Evolutionary conservation across 2,329 filamentous ascomycete species (phyloP), one percentile per base, ranked within the genome.

Genomic region (Talaromyces sp.): DNA sequence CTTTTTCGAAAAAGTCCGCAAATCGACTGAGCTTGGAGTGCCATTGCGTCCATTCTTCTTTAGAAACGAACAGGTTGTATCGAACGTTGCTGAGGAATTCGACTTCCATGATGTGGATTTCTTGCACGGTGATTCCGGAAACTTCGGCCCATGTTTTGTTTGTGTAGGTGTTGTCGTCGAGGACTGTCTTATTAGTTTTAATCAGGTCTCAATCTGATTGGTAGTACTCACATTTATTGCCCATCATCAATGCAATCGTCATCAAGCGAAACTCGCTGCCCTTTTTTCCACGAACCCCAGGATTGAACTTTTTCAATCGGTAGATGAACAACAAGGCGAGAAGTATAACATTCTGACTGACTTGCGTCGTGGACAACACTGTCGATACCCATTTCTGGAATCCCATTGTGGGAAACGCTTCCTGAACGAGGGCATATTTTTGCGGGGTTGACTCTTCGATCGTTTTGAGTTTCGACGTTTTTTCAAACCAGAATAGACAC

Each of bases 141-240:
- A 99, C 95, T 72, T 99, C 95, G 2, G 94, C 95, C 95, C 95
- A 99, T 0, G 95, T 99, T 82, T 98, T 97, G 82, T 99, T 99
- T 43, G 95, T 98, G 79, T 99, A 99, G 0, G 95, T 98, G 77
- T 98, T 99, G 77, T 99, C 95, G 75, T 99, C 95, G 72, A 99
- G 82, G 75, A 98, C 89, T 92, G 39, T 1, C 50, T 54, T 41
- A 68, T 78, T 71, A 72, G 72, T 68, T 33, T 65, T 59, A 41
- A 35, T 27, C 35, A 27, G 16, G 16, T 54, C 41, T 22, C 14
- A 41, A 2, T 3, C 14, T 11, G 16, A 2, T 16, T 10, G 41
- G 7, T 37, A 37, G 8, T 57, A 82, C 87, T 74, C 77, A 91
- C 89, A 99, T 82, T 99, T 99, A 78, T 99, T 99, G 67, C 93